A percentile compares a stretch with the other conserved stretches of the same genome.
These are phyloP conservation scores for Penicillium sp. DNA, from an alignment of 2,329 filamentous ascomycete species.

Conservation along the genomic window DNA sequence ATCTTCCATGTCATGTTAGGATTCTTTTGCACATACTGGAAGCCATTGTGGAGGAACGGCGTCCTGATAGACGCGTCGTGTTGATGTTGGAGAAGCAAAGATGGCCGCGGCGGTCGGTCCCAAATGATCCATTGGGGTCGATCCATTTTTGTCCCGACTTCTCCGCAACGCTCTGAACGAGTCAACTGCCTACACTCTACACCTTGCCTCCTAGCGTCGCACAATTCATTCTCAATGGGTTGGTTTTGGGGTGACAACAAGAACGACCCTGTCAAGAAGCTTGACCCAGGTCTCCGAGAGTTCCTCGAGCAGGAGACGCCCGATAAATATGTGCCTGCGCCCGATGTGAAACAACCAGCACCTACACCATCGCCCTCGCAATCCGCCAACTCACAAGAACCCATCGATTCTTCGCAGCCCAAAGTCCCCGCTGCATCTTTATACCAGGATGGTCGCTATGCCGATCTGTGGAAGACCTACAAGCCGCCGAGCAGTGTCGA, in stretches of 20 bases:
- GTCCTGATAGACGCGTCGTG: conserved; percentile 37
- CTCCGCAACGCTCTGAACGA: conserved; percentile 21
- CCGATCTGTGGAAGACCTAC: conserved; percentile 93
- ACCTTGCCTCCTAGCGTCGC: neutral
- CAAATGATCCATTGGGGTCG: conserved; percentile 17
- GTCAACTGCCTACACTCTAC: neutral
- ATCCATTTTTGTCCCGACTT: conserved; percentile 31
- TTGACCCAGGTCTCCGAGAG: conserved; percentile 80
- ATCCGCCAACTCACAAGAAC: conserved; percentile 9
- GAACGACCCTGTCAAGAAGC: conserved; percentile 69
- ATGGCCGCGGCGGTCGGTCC: conserved; percentile 21
- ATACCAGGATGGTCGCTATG: conserved; percentile 71
- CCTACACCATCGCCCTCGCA: conserved; percentile 22
- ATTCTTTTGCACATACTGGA: conserved; percentile 35
- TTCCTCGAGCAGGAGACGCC: conserved; percentile 84
- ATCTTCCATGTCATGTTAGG: neutral
- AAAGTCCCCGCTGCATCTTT: conserved; percentile 55
- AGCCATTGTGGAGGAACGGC: conserved; percentile 40
- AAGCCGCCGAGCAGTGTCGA: conserved; percentile 65
- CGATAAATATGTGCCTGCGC: conserved; percentile 60
- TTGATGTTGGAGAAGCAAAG: conserved; percentile 24
- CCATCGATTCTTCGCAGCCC: conserved; percentile 35
- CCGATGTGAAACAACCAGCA: conserved; percentile 28
- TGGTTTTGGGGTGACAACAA: conserved; percentile 61
- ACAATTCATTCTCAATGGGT: conserved; percentile 51